Evolutionary conservation across 441 rosid species (phyloP).

Genomic region (Adansonia grandidieri): DNA sequence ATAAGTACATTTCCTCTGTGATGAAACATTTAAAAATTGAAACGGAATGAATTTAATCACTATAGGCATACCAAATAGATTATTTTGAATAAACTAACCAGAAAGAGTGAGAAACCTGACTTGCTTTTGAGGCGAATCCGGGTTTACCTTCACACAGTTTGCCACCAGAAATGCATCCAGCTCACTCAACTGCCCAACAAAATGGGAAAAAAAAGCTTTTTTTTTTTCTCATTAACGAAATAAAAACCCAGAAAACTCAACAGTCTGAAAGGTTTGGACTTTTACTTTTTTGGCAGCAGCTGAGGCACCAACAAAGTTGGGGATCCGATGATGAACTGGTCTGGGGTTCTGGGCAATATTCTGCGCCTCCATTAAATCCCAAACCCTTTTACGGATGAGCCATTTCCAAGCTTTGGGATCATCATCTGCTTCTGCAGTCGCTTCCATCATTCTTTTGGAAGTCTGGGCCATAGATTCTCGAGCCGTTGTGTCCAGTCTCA

Average conservation of each 20-base stretch:
- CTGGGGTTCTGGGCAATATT: slow-evolving; percentile 76
- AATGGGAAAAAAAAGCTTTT: background rate
- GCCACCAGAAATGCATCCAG: slow-evolving; percentile 49
- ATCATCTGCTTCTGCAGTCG: slow-evolving; percentile 31
- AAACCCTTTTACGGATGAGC: slow-evolving; percentile 72
- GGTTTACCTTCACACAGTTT: slow-evolving; percentile 65
- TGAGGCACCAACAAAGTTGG: slow-evolving; percentile 76
- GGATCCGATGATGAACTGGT: slow-evolving; percentile 91
- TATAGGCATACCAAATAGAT: slow-evolving; percentile 7
- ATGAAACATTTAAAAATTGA: background rate
- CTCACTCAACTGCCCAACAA: slow-evolving; percentile 46
- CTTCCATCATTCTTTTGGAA: slow-evolving; percentile 47
- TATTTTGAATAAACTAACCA: slow-evolving; percentile 44
- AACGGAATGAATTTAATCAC: background rate
- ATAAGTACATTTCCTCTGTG: background rate
- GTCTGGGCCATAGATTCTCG: slow-evolving; percentile 73
- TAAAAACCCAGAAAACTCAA: background rate
- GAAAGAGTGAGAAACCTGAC: slow-evolving; percentile 63
- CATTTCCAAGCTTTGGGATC: slow-evolving; percentile 96
- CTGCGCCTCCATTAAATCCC: slow-evolving; percentile 86
- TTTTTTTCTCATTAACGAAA: slow-evolving; percentile 6
- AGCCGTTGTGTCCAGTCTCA: slow-evolving; percentile 67
- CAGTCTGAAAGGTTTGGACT: background rate
- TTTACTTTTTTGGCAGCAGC: slow-evolving; percentile 67
- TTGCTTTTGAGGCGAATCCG: slow-evolving; percentile 81